A percentile compares a stretch with the other conserved stretches of the same genome.
Conservation (phyloP, 2,329 filamentous ascomycete species). For the Apiospora malaysiana region DNA sequence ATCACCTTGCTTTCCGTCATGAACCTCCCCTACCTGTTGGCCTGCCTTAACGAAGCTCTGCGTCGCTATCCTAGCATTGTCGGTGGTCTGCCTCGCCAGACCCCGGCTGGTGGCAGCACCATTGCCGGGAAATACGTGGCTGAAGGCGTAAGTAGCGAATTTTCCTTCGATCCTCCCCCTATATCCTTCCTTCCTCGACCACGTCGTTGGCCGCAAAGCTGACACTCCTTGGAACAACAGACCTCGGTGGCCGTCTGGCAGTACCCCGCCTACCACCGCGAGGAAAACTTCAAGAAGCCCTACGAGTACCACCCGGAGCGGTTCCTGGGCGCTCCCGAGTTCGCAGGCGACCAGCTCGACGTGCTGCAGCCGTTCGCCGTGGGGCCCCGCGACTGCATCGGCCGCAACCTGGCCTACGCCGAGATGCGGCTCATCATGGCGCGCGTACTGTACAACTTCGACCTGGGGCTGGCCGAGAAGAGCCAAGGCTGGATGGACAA, state of each 20-base stretch:
- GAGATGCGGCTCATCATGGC: slow-evolving; percentile 28
- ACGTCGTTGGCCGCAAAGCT: slow-evolving; percentile 24
- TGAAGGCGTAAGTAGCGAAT: not conserved
- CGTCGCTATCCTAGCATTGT: slow-evolving; percentile 45
- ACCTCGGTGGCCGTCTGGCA: slow-evolving; percentile 51
- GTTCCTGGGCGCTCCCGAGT: slow-evolving; percentile 23
- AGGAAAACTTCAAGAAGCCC: slow-evolving; percentile 51
- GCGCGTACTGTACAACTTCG: slow-evolving; percentile 25
- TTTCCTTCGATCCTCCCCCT: not conserved
- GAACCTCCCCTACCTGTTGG: slow-evolving; percentile 45
- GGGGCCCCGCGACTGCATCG: slow-evolving; percentile 25
- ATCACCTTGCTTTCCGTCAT: slow-evolving; percentile 42
- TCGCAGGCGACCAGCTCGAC: slow-evolving; percentile 21
- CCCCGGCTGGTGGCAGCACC: slow-evolving; percentile 28
- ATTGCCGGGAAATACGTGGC: slow-evolving; percentile 30
- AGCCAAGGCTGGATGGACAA: slow-evolving; percentile 31
- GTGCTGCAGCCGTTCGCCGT: slow-evolving; percentile 24
- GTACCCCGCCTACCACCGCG: slow-evolving; percentile 47
- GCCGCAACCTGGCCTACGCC: slow-evolving; percentile 26
- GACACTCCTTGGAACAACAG: slow-evolving; percentile 31
- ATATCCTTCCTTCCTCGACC: too few species aligned
- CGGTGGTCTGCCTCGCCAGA: slow-evolving; percentile 28
- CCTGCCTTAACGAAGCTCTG: slow-evolving; percentile 47
- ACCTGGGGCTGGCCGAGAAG: slow-evolving; percentile 23
- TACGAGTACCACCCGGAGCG: slow-evolving; percentile 43